Evolutionary conservation across 129 eudicot genomes (phyloP).

Genomic region (Lonicera japonica): DNA sequence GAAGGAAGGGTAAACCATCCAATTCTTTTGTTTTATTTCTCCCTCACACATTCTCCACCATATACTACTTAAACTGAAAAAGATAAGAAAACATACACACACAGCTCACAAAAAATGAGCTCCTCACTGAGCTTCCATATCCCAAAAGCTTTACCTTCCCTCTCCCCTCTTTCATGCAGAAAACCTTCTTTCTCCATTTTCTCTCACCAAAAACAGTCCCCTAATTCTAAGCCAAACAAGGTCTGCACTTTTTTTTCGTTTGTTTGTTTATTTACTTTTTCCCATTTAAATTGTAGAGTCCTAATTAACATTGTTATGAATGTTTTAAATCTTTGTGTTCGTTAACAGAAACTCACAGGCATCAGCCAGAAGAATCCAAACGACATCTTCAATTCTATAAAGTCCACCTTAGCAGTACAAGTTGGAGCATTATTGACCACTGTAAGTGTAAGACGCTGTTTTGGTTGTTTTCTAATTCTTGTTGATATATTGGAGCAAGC

Average conservation of each 20-base stretch:
- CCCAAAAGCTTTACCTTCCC: conserved; percentile 74
- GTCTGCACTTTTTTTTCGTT: background rate
- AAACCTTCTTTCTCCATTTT: conserved; percentile 27
- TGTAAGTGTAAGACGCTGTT: conserved; percentile 41
- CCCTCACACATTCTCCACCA: conserved; percentile 1
- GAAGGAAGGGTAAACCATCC: no score
- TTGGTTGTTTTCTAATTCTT: background rate
- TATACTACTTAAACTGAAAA: background rate
- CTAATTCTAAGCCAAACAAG: conserved; percentile 22
- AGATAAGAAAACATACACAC: conserved; percentile 13
- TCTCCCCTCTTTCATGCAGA: conserved; percentile 33
- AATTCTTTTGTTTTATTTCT: background rate
- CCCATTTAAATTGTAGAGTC: background rate
- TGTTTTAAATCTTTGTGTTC: conserved; percentile 6
- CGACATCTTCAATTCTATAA: conserved; percentile 4
- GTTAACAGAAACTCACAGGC: conserved; percentile 27
- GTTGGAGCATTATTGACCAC: conserved; percentile 56
- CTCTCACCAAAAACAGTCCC: conserved; percentile 29
- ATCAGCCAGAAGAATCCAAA: conserved; percentile 14
- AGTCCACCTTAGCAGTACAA: conserved; percentile 40
- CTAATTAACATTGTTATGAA: no score
- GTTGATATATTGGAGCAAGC: background rate
- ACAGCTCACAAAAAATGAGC: conserved; percentile 47
- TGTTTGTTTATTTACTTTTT: no score
- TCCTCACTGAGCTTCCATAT: conserved; percentile 49